These are phyloP conservation scores for Nematodospora anomalae DNA, from an alignment of 1,139 yeast species.

Conservation along the genomic window DNA sequence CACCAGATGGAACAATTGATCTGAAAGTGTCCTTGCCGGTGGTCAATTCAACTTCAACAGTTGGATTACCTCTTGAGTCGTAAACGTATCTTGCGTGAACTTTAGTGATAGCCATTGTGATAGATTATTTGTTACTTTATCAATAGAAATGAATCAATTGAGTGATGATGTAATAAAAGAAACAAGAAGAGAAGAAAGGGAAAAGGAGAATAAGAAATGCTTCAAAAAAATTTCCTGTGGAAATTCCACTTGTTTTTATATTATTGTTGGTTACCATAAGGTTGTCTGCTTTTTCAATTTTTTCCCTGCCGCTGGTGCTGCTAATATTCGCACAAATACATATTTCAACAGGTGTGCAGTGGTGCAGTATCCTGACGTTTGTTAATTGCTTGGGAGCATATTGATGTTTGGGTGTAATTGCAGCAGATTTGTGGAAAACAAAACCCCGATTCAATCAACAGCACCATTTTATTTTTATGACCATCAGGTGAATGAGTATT, in stretches of 20 bases:
- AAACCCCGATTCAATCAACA: slow-evolving; percentile 1
- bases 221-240: slow-evolving; percentile 2
- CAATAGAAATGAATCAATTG: slow-evolving; percentile 10
- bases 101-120: slow-evolving; percentile 47
- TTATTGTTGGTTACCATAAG: not conserved
- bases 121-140: slow-evolving; percentile 5
- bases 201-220: not conserved
- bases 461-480: not conserved
- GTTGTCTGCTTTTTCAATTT: too few relatives aligned
- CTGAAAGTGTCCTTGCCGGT: slow-evolving; percentile 87
- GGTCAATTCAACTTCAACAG: slow-evolving; percentile 90
- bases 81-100: slow-evolving; percentile 88
- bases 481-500: too few relatives aligned
- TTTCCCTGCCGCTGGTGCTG: not conserved
- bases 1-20: slow-evolving; percentile 95
- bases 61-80: slow-evolving; percentile 98
- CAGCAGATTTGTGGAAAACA: slow-evolving; percentile 1
- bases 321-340: too few relatives aligned
- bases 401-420: not conserved
- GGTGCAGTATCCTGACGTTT: not conserved
- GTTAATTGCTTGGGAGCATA: not conserved
- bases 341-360: too few relatives aligned
- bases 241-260: slow-evolving; percentile 3
- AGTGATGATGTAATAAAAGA: slow-evolving; percentile 9
- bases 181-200: slow-evolving; percentile 7